A percentile compares a stretch with the other conserved stretches of the same genome.
Conservation (phyloP, 2,329 filamentous ascomycete species). For the Metarhizium robertsii region DNA sequence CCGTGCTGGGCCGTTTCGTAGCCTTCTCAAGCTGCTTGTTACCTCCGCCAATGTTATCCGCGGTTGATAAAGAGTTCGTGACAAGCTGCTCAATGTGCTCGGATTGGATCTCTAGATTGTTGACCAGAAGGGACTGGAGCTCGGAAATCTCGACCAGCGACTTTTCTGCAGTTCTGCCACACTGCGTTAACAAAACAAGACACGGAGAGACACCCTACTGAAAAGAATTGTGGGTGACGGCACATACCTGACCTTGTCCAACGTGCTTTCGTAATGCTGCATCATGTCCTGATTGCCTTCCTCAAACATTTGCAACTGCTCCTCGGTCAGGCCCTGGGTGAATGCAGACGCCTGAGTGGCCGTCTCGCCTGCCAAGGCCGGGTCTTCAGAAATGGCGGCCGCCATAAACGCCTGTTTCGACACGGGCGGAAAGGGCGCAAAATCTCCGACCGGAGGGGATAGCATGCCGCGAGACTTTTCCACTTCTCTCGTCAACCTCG, state of each 20-base stretch:
- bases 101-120: constrained; percentile 76
- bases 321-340: constrained; percentile 56
- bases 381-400: not conserved
- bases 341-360: constrained; percentile 10
- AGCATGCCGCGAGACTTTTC: constrained; percentile 84
- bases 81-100: constrained; percentile 86
- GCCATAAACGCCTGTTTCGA: constrained; percentile 6
- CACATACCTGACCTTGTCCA: constrained; percentile 85
- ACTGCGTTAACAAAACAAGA: constrained; percentile 3
- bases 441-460: constrained; percentile 20
- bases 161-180: constrained; percentile 68
- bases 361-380: constrained; percentile 10
- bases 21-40: constrained; percentile 90
- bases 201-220: no score
- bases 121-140: constrained; percentile 79
- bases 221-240: not conserved
- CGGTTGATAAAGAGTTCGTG: constrained; percentile 69
- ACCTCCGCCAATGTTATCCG: constrained; percentile 77
- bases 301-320: constrained; percentile 89
- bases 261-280: constrained; percentile 84
- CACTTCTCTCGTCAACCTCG: constrained; percentile 70
- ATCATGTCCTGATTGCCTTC: constrained; percentile 89
- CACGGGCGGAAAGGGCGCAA: constrained; percentile 21
- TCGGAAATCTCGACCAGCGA: constrained; percentile 89
- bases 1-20: constrained; percentile 59